phyloP scores from a whole-genome alignment of 192 early-diverging fungal species.

The Dispira simplex region DNA sequence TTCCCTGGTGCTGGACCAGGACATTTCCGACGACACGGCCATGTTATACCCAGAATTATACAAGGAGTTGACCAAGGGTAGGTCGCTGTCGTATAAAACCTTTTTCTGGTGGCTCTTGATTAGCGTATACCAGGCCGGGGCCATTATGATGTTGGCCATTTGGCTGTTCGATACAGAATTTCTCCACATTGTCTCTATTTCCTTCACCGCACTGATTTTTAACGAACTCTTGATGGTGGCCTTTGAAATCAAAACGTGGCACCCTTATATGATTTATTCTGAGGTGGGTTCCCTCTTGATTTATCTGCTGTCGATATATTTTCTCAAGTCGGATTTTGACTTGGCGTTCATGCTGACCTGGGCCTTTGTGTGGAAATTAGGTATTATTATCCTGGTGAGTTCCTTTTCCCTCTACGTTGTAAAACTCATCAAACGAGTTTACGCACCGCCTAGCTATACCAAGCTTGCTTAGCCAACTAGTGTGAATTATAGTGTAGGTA shows the following conservation, averaged over 20 bases:
- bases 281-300: conserved; percentile 66
- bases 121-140: conserved; percentile 92
- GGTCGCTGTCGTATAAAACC: conserved; percentile 80
- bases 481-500: too few species aligned
- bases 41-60: conserved; percentile 88
- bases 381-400: conserved; percentile 75
- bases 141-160: conserved; percentile 88
- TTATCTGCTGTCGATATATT: conserved; percentile 79
- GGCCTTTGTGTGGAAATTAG: conserved; percentile 80
- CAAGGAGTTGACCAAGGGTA: conserved; percentile 85
- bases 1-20: conserved; percentile 82
- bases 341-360: conserved; percentile 68
- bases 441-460: conserved; percentile 79
- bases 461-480: conserved; percentile 40
- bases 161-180: conserved; percentile 93
- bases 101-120: conserved; percentile 92
- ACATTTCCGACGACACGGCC: conserved; percentile 79
- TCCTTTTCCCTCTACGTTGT: conserved; percentile 77
- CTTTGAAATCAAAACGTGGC: conserved; percentile 88
- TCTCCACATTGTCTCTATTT: conserved; percentile 86
- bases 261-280: conserved; percentile 73
- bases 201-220: conserved; percentile 84
- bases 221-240: conserved; percentile 97
- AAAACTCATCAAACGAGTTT: conserved; percentile 58
- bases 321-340: conserved; percentile 86